Evolutionary conservation across 257 asterid genomes (phyloP).

Genomic region (Voacanga thouarsii): DNA sequence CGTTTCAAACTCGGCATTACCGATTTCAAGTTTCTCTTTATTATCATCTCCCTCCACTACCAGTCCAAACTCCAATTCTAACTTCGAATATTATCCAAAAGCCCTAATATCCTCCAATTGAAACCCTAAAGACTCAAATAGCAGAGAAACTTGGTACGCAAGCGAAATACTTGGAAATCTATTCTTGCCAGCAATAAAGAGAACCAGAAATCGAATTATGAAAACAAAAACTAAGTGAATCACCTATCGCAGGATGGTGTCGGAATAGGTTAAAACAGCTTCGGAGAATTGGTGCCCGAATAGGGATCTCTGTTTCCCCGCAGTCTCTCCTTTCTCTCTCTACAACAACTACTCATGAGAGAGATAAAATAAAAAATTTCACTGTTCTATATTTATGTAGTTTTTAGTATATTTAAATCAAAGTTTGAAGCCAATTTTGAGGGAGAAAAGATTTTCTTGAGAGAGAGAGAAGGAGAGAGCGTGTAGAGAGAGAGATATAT

Average conservation of each 20-base stretch:
- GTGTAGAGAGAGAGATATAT: not conserved
- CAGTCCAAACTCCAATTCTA: slow-evolving; percentile 10
- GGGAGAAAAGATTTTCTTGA: not conserved
- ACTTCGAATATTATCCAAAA: slow-evolving; percentile 19
- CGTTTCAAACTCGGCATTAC: slow-evolving; percentile 97
- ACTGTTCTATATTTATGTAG: not conserved
- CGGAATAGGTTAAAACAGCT: slow-evolving; percentile 45
- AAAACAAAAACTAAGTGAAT: slow-evolving; percentile 2
- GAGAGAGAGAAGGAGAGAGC: slow-evolving; percentile 33
- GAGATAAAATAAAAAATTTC: slow-evolving; percentile 5
- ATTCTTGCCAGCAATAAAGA: not conserved
- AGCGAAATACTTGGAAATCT: not conserved
- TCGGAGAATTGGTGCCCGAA: slow-evolving; percentile 24
- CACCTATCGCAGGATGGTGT: slow-evolving; percentile 16
- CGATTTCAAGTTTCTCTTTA: slow-evolving; percentile 82
- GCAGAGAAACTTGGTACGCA: slow-evolving; percentile 16
- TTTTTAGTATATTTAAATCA: not conserved
- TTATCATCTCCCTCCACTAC: slow-evolving; percentile 51
- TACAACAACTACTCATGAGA: slow-evolving; percentile 40
- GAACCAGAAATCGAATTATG: not conserved
- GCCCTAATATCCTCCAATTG: slow-evolving; percentile 40
- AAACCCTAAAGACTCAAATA: slow-evolving; percentile 27
- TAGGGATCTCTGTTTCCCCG: slow-evolving; percentile 69
- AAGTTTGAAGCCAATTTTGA: not conserved
- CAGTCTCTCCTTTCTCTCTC: slow-evolving; percentile 23